Conservation (phyloP, 140 eudicot species). For the Stevia rebaudiana region DNA sequence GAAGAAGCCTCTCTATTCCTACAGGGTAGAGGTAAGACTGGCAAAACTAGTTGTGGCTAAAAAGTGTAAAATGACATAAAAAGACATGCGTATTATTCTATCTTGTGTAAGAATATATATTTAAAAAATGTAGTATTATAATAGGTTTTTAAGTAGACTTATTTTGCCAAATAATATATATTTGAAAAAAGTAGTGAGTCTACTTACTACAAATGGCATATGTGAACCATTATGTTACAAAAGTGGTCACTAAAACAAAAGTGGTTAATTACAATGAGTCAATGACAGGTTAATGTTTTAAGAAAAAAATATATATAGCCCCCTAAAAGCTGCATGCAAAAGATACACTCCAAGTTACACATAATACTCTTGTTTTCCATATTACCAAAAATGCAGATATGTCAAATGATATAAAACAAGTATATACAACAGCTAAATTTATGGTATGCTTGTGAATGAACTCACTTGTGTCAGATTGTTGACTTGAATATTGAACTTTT, state of each 20-base stretch:
- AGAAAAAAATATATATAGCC: not conserved
- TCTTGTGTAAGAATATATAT: no score
- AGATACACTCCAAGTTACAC: not conserved
- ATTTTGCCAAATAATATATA: not conserved
- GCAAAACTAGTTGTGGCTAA: not conserved
- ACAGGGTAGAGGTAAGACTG: no score
- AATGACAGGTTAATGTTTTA: not conserved
- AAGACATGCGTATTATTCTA: not conserved
- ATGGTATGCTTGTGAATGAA: not conserved
- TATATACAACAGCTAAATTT: not conserved
- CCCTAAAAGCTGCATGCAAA: not conserved
- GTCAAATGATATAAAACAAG: not conserved
- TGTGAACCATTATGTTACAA: not conserved
- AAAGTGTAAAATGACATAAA: not conserved
- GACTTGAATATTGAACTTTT: conserved; percentile 89
- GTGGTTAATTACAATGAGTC: no score
- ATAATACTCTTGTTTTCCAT: not conserved
- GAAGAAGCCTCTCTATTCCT: no score
- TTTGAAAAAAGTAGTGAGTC: no score
- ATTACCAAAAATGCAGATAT: not conserved
- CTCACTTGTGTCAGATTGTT: conserved; percentile 97
- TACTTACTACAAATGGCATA: not conserved
- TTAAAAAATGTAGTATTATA: no score
- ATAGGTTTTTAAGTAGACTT: not conserved
- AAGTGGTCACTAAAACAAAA: not conserved